A percentile compares a stretch with the other conserved stretches of the same genome.
Evolutionary conservation across 352 stramenopile species (phyloP).

Genomic region (Phytophthora colocasiae): DNA sequence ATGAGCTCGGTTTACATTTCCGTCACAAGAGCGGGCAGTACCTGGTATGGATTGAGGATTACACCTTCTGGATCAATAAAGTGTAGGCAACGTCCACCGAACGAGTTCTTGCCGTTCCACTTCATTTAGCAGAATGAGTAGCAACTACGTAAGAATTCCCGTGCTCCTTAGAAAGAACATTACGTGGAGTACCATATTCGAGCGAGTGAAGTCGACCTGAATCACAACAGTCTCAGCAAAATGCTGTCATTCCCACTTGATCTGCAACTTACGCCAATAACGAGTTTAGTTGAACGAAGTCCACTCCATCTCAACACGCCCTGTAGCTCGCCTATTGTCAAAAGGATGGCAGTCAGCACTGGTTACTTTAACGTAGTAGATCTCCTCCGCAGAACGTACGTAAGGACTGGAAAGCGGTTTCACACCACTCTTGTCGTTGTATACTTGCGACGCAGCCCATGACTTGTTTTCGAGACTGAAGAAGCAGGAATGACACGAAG

Average conservation of each 20-base stretch:
- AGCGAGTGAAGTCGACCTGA: slow-evolving; percentile 84
- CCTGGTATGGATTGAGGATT: slow-evolving; percentile 74
- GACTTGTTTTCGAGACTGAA: neutral
- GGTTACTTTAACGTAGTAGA: neutral
- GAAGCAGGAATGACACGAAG: slow-evolving; percentile 18
- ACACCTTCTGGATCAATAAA: slow-evolving; percentile 60
- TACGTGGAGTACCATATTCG: slow-evolving; percentile 56
- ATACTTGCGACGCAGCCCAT: slow-evolving; percentile 46
- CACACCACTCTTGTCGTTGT: slow-evolving; percentile 4
- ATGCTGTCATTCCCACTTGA: neutral
- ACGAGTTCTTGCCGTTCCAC: slow-evolving; percentile 75
- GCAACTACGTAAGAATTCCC: neutral
- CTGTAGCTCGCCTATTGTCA: slow-evolving; percentile 62
- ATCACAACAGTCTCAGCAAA: slow-evolving; percentile 16
- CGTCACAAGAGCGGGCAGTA: slow-evolving; percentile 6
- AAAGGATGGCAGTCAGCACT: slow-evolving; percentile 12
- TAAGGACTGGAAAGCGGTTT: slow-evolving; percentile 12
- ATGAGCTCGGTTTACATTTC: neutral
- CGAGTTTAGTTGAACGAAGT: slow-evolving; percentile 73
- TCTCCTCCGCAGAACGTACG: neutral
- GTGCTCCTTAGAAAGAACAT: neutral
- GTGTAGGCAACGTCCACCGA: slow-evolving; percentile 71
- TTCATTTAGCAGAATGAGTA: slow-evolving; percentile 22
- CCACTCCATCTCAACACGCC: slow-evolving; percentile 64
- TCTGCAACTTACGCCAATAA: slow-evolving; percentile 59